Percentiles rank a stretch among this genome's conserved stretches.
Conservation (phyloP, 768 basidiomycete species). For the Tephrocybe sp. region DNA sequence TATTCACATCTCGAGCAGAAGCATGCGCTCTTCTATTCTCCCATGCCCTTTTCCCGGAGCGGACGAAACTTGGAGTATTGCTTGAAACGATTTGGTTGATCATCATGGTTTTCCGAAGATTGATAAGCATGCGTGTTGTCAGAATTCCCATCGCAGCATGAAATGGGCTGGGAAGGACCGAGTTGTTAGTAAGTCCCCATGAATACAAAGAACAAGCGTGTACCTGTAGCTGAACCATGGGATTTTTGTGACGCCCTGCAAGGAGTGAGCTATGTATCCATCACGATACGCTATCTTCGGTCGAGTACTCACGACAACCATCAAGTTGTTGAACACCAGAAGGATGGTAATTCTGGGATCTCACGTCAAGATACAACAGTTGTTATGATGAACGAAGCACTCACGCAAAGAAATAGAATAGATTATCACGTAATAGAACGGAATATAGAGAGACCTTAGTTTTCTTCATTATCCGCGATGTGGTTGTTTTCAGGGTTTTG, state of each 20-base stretch:
- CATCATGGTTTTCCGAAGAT: conserved; percentile 36
- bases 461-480: conserved; percentile 23
- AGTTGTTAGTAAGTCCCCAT: background rate
- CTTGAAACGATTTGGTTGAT: conserved; percentile 7
- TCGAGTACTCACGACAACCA: conserved; percentile 35
- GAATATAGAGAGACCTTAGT: conserved; percentile 28
- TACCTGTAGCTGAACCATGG: conserved; percentile 49
- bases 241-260: conserved; percentile 40
- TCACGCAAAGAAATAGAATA: conserved; percentile 45
- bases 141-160: conserved; percentile 48
- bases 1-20: background rate
- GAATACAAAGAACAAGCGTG: conserved; percentile 20
- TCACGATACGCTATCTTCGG: background rate
- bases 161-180: conserved; percentile 33
- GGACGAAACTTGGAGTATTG: background rate
- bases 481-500: conserved; percentile 29
- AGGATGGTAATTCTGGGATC: conserved; percentile 33
- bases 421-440: conserved; percentile 42
- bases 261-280: background rate
- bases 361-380: background rate
- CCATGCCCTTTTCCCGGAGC: background rate
- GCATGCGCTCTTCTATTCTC: background rate
- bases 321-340: conserved; percentile 45
- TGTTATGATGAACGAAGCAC: background rate
- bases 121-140: conserved; percentile 46